These are phyloP conservation scores for Zygoascus ofunaensis DNA, from an alignment of 805 yeast genomes.

Conservation along the genomic window DNA sequence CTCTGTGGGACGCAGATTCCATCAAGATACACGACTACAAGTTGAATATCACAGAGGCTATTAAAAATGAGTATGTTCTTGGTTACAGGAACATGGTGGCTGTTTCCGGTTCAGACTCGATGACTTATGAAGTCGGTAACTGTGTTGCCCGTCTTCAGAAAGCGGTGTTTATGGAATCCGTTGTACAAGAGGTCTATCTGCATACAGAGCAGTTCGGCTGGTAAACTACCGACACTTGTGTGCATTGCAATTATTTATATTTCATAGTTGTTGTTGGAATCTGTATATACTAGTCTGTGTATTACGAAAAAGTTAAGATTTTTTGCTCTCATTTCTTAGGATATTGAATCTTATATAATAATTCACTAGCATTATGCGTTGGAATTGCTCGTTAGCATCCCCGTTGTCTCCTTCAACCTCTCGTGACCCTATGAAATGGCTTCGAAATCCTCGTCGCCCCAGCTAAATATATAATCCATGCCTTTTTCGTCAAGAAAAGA, in stretches of 20 bases:
- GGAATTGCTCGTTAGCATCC: no score
- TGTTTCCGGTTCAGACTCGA: not conserved
- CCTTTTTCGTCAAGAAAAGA: not conserved
- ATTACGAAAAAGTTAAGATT: no score
- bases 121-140: not conserved
- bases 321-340: no score
- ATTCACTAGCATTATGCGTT: no score
- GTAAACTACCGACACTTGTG: no score
- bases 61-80: not conserved
- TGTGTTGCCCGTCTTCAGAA: not conserved
- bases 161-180: not conserved
- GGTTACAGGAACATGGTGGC: not conserved
- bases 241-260: no score
- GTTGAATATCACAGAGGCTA: not conserved
- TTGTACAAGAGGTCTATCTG: not conserved
- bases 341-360: no score
- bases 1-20: not conserved
- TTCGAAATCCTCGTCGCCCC: not conserved
- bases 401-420: no score
- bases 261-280: no score
- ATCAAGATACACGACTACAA: not conserved
- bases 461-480: constrained; percentile 4
- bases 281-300: no score
- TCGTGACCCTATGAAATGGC: no score
- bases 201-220: not conserved